Evolutionary conservation across 768 basidiomycete species (phyloP).

Genomic region (Xerocomellus chrysenteron): DNA sequence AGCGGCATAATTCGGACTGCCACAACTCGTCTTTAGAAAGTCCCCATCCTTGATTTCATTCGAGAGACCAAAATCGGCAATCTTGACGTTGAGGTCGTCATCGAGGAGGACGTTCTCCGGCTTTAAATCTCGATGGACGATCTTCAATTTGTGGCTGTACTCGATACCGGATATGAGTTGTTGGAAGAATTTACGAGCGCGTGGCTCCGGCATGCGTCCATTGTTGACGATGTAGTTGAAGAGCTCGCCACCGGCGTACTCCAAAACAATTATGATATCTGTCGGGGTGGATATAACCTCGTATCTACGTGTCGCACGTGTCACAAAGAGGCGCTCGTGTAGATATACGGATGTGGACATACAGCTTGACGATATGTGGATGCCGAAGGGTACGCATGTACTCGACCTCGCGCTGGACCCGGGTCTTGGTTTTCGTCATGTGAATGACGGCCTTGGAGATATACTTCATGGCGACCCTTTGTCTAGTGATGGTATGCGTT

Average conservation of each 20-base stretch:
- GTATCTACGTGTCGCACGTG: conserved; percentile 47
- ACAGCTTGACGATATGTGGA: conserved; percentile 98
- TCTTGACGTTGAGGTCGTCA: conserved; percentile 88
- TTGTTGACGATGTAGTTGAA: conserved; percentile 98
- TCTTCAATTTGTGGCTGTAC: conserved; percentile 94
- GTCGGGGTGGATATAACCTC: conserved; percentile 91
- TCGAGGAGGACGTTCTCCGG: conserved; percentile 93
- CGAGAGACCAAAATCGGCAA: conserved; percentile 97
- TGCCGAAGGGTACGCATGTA: conserved; percentile 94
- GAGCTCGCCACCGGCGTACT: conserved; percentile 93
- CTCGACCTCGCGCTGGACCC: conserved; percentile 94
- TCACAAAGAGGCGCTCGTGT: conserved; percentile 5
- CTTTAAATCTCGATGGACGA: conserved; percentile 97
- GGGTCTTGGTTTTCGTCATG: conserved; percentile 84
- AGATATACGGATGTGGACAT: conserved; percentile 25
- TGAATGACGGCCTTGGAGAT: conserved; percentile 94
- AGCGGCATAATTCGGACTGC: conserved; percentile 97
- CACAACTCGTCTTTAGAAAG: conserved; percentile 96
- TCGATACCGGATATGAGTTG: conserved; percentile 98
- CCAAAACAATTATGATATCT: conserved; percentile 98
- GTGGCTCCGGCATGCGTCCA: conserved; percentile 85
- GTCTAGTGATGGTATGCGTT: conserved; percentile 89
- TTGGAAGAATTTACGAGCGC: conserved; percentile 94
- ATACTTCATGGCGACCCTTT: conserved; percentile 97
- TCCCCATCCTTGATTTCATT: conserved; percentile 97